Evolutionary conservation across 1,139 yeast species (phyloP), one percentile per base, ranked within the genome.

Genomic region (Candida pseudocylindracea): DNA sequence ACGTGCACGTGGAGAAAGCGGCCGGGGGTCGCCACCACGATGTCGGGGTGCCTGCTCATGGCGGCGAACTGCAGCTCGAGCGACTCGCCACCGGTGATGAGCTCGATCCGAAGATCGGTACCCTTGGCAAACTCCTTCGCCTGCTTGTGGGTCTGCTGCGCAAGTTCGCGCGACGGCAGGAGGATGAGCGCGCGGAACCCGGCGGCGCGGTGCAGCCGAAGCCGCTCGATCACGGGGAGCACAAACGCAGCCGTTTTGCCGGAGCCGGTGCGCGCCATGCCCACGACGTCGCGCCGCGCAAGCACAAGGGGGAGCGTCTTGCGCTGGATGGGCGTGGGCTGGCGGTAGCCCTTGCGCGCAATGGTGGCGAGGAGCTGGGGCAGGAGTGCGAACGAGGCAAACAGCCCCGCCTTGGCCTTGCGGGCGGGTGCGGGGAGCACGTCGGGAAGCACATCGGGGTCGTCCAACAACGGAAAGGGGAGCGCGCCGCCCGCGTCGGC

Each of bases 211-310:
- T 88, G 96, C 8, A 69, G 54, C 48, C 79, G 80, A 40, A 85
- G 58, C 45, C 67, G 74, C 45, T 91, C 96, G 42, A 91, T 64
- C 57, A 91, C 65, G 2, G 99, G 99, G 36, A 91, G 56, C n/a
- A 81, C 69, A 50, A 91, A 91, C 1, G 98, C 98, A 5, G 96
- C 96, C 0, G 99, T 91, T 49, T 91, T 91, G 60, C 99, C 99
- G 27, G 94, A 79, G 45, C 99, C 99, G 1, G 99, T 91, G 46
- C 96, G 67, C 13, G 99, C 99, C 94, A 91, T 91, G 45, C 96
- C 99, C 13, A 91, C 98, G 28, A 91, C 93, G 54, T 91, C 98
- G 46, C 93, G 63, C 37, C 71, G 75, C 36, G 79, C 85, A 57
- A 88, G 58, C 36, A 88, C 73, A 36, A 83, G 60, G 1, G 98